Conservation (phyloP, 192 early-diverging fungal genomes). For the Polychytrium aggregatum region DNA sequence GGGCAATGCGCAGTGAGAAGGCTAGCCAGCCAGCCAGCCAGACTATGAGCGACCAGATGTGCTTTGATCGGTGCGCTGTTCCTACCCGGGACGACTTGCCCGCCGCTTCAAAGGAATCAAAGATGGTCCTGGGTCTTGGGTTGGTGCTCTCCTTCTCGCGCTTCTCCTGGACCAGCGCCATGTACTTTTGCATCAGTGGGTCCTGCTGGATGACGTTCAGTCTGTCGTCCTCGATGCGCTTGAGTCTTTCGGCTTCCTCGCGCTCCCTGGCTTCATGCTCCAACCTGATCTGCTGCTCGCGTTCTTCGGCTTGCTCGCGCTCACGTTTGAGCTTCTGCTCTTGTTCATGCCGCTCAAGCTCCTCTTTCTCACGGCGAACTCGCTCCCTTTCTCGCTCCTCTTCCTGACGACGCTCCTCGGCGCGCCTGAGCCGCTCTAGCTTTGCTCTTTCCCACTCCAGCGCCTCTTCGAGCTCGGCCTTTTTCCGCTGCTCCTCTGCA, state of each 20-base stretch:
- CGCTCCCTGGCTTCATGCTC: conserved; percentile 3
- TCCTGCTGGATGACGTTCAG: conserved; percentile 23
- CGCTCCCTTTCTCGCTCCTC: conserved; percentile 17
- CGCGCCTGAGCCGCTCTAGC: conserved; percentile 3
- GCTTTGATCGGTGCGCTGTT: background rate
- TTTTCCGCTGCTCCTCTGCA: background rate
- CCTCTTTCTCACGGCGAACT: background rate
- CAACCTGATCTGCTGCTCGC: background rate
- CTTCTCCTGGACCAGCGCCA: conserved; percentile 29
- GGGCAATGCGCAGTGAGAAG: no score
- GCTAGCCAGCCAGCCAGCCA: no score
- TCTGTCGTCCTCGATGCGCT: conserved; percentile 2
- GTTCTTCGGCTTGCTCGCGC: conserved; percentile 1
- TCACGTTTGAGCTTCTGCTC: conserved; percentile 4
- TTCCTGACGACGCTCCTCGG: conserved; percentile 2
- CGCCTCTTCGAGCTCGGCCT: conserved; percentile 2
- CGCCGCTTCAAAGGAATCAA: background rate
- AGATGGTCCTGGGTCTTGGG: no score
- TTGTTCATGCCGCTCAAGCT: conserved; percentile 5
- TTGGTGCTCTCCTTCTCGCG: conserved; percentile 13
- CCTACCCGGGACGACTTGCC: background rate
- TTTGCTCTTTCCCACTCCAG: conserved; percentile 1
- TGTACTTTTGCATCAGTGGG: conserved; percentile 35
- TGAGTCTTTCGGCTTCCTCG: background rate
- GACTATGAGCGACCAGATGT: no score